Evolutionary conservation across 2,329 filamentous ascomycete genomes (phyloP), one percentile per base, ranked within the genome.

Genomic region (Colletotrichum ledebouriae): DNA sequence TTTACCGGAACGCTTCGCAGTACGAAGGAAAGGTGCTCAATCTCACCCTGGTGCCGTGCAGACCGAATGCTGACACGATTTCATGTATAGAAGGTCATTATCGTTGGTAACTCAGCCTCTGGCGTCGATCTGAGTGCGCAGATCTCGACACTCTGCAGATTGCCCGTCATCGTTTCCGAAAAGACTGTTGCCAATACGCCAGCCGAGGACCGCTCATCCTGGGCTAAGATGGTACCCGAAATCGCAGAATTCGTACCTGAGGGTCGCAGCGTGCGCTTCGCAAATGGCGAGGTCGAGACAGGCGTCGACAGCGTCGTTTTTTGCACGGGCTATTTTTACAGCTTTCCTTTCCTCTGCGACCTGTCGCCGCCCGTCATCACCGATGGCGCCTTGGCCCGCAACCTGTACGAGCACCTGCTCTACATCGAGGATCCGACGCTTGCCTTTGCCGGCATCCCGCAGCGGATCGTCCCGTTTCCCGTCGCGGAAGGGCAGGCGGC

Each of bases 271-370:
- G 63, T 94, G 0, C 82, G 85, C 37, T 93, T 97, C 71, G 83
- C 84, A 46, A 85, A 93, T 73, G 91, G 91, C 2, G 83, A 83
- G 0, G 75, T 90, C 10, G 92, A 94, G 74, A 80, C 80, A 3
- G 82, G 89, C 39, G 79, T 98, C 63, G 94, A 98, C 74, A 86
- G 88, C 1, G 81, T 98, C 6, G 77, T 98, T 33, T 98, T 95
- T 78, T 94, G 93, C 77, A 98, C 95, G 0, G 95, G 95, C 0
- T 98, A 97, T 74, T 87, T 97, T 64, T 97, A 93, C 79, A 90
- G 90, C 5, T 92, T 92, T 66, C 94, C 94, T 0, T 98, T 97
- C 75, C 76, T 91, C 4, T 76, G 77, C 12, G 76, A 79, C 2
- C 72, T 87, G 4, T 50, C 72, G 1, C 75, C 89, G 0, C 78